phyloP scores from a whole-genome alignment of 345 rosid genomes.

The Carallia brachiata region DNA sequence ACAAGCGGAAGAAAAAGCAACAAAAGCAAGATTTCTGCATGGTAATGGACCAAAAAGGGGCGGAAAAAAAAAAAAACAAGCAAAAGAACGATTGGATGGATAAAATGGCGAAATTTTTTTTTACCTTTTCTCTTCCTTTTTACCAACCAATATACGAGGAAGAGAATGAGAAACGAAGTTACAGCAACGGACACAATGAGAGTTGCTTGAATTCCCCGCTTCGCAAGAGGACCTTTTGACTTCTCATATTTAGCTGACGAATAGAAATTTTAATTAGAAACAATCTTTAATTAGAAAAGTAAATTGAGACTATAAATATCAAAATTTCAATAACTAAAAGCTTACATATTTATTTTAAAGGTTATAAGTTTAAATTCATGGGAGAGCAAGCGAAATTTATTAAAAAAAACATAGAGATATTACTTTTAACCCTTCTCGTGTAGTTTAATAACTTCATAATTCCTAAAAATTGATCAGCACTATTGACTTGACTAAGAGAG shows the following conservation, averaged over 20 bases:
- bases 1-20: no score
- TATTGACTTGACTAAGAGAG: no score
- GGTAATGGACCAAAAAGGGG: no score
- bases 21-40: no score
- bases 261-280: not conserved
- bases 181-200: constrained; percentile 12
- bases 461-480: no score
- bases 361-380: not conserved
- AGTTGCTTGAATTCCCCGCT: constrained; percentile 10
- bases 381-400: no score
- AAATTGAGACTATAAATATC: not conserved
- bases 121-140: constrained; percentile 17
- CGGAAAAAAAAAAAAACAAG: no score
- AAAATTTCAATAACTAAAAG: no score
- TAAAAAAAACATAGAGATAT: no score
- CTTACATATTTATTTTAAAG: no score
- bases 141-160: constrained; percentile 4
- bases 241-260: constrained; percentile 14
- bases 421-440: no score
- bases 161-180: not conserved
- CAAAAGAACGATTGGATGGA: not conserved
- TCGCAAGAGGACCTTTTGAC: constrained; percentile 17
- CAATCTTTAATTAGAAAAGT: not conserved
- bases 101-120: not conserved
- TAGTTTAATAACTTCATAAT: no score